Base-by-base conservation (phyloP, 306 rosid genomes). In the Fagus sylvatica region DNA sequence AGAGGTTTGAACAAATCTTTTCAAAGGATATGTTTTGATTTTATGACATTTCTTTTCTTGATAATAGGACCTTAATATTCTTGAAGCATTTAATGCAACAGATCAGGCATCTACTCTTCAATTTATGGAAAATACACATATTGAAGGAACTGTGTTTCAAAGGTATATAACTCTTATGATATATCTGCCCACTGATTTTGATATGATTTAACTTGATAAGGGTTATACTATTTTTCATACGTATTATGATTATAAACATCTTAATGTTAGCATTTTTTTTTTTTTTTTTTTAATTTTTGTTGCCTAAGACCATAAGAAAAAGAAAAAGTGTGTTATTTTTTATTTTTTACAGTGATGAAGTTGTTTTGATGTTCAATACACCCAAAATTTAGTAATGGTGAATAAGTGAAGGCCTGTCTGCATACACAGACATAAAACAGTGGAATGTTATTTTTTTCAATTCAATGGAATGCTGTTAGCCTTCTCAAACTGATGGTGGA, bases 131-230 rank as follows among this genome's bases (percentile, higher is more conserved):
- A 88, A 86, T 53, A 73, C 76, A 57, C 79, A 69, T 62, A 74
- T 90, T 59, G 84, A 91, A 81, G 96, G 89, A 88, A 87, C 90
- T 49, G 87, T 91, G 54, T 91, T 94, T 86, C 90, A 90, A 69
- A 91, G 96, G 98, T 91, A 81, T 70, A 61, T 32, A 49, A 62
- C 53, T 74, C 42, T 34, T 66, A 5, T 7, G 41, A 9, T 74
- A 33, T 15, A 34, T 13, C 19, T 62, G 42, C 32, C 41, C 28
- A 36, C 39, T 65, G 71, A 8, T 65, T 16, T 65, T 2, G 22
- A 17, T 65, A 28, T 28, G 40, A 12, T 33, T n/a, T 39, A 17
- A 39, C 10, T 69, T 39, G 7, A 32, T 69, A 17, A 40, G 4
- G 5, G 7, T 7, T 39, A 4, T 65, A 39, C 12, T 4, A 13